A percentile compares a stretch with the other conserved stretches of the same genome.
Evolutionary conservation across 1,284 basidiomycete species (phyloP).

Genomic region (Vanrija sp.): DNA sequence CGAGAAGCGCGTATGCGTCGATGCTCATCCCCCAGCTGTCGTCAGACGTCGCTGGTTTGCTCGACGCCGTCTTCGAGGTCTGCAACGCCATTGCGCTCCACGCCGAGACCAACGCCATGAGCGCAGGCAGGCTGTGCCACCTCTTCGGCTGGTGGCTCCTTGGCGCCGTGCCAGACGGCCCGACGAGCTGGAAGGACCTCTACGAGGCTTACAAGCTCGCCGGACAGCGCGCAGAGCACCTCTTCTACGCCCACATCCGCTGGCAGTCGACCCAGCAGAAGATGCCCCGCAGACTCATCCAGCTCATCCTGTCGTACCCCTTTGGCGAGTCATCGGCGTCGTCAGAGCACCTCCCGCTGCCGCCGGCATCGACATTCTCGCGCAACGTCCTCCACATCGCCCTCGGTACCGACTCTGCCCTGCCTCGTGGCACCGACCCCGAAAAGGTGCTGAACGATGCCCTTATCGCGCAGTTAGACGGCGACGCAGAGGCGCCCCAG

Average conservation of each 20-base stretch:
- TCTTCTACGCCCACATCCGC: conserved; percentile 41
- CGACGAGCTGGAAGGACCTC: conserved; percentile 24
- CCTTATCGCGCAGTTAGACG: conserved; percentile 13
- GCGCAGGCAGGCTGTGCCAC: conserved; percentile 26
- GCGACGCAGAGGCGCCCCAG: background rate
- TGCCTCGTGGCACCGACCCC: conserved; percentile 16
- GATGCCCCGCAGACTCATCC: conserved; percentile 30
- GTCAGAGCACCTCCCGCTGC: conserved; percentile 23
- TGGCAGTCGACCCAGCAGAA: conserved; percentile 31
- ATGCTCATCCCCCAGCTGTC: conserved; percentile 23
- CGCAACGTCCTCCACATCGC: conserved; percentile 31
- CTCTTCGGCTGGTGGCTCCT: conserved; percentile 40
- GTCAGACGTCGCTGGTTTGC: conserved; percentile 7
- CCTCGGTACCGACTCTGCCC: conserved; percentile 13
- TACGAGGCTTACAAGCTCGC: conserved; percentile 36
- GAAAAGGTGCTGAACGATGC: conserved; percentile 14
- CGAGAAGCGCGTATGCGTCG: conserved; percentile 23
- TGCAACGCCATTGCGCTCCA: conserved; percentile 32
- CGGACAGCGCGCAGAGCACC: conserved; percentile 32
- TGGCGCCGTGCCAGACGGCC: conserved; percentile 10
- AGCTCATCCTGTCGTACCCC: conserved; percentile 37
- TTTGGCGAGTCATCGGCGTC: conserved; percentile 30
- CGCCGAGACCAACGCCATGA: conserved; percentile 30
- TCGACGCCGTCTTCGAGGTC: conserved; percentile 37
- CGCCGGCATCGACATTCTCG: conserved; percentile 29